phyloP scores from a whole-genome alignment of 2,329 filamentous ascomycete species.

The Fusarium sp. region DNA sequence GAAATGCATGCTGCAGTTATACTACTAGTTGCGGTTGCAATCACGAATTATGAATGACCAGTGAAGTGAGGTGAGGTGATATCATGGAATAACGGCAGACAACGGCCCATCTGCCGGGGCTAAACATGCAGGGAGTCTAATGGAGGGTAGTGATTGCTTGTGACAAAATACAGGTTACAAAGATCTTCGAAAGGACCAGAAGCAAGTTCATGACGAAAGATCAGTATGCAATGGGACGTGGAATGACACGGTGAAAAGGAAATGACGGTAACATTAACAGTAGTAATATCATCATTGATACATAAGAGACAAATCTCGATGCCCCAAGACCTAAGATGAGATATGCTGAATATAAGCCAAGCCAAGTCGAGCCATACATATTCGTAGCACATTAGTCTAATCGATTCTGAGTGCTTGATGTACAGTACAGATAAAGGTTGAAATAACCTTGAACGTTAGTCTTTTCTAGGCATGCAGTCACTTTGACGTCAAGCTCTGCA shows the following conservation, averaged over 20 bases:
- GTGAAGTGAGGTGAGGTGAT: constrained; percentile 15
- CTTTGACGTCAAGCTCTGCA: constrained; percentile 38
- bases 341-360: constrained; percentile 1
- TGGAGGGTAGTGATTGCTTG: constrained; percentile 3
- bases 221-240: constrained; percentile 30
- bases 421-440: constrained; percentile 5
- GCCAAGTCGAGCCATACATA: neutral
- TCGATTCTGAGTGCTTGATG: neutral
- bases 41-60: neutral
- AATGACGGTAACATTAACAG: constrained; percentile 18
- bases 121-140: constrained; percentile 13
- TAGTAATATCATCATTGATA: neutral
- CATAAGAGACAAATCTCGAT: constrained; percentile 1
- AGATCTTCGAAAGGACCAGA: constrained; percentile 7
- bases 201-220: constrained; percentile 24
- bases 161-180: constrained; percentile 9
- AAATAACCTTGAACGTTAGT: constrained; percentile 10
- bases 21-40: constrained; percentile 2
- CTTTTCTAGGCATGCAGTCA: constrained; percentile 26
- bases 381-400: neutral
- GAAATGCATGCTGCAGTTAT: neutral
- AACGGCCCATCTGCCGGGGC: constrained; percentile 27
- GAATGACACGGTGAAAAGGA: constrained; percentile 19
- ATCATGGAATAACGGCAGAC: constrained; percentile 33
- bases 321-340: neutral